A percentile compares a stretch with the other conserved stretches of the same genome.
Evolutionary conservation across 148 eudicot species (phyloP).

Genomic region (Persicaria maculosa): DNA sequence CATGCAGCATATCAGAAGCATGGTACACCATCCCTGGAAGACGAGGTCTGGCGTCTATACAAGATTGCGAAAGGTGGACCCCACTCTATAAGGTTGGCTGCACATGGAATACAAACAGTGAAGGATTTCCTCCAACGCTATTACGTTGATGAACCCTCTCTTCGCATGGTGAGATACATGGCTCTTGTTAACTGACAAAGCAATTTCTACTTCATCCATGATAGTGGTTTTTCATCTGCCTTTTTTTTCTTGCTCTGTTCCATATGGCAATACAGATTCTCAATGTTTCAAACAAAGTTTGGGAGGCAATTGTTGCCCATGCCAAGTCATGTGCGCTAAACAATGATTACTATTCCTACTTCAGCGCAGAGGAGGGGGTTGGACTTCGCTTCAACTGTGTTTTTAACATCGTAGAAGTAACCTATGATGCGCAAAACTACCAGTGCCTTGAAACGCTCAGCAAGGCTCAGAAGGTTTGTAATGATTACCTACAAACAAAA

Average conservation of each 20-base stretch:
- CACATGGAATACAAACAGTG: slow-evolving; percentile 43
- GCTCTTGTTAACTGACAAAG: neutral
- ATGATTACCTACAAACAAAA: neutral
- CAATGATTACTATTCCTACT: slow-evolving; percentile 26
- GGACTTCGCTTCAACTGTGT: slow-evolving; percentile 40
- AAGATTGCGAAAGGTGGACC: slow-evolving; percentile 67
- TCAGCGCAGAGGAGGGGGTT: slow-evolving; percentile 17
- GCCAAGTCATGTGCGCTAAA: slow-evolving; percentile 42
- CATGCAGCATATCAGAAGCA: slow-evolving; percentile 78
- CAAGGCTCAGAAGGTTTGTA: slow-evolving; percentile 36
- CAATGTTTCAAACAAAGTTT: slow-evolving; percentile 30
- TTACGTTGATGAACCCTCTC: slow-evolving; percentile 9
- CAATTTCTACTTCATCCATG: neutral
- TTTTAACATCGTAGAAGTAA: slow-evolving; percentile 31
- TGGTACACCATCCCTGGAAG: slow-evolving; percentile 50
- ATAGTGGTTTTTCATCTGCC: neutral
- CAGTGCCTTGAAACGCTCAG: slow-evolving; percentile 23
- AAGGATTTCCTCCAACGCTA: slow-evolving; percentile 35
- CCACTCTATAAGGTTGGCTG: slow-evolving; percentile 39
- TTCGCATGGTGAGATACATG: slow-evolving; percentile 7
- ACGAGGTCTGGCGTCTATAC: slow-evolving; percentile 78
- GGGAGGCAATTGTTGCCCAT: slow-evolving; percentile 38
- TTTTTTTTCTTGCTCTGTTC: neutral
- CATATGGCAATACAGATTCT: slow-evolving; percentile 28
- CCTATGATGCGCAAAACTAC: slow-evolving; percentile 33